Evolutionary conservation across 768 basidiomycete genomes (phyloP).

Genomic region (Suillus plorans): DNA sequence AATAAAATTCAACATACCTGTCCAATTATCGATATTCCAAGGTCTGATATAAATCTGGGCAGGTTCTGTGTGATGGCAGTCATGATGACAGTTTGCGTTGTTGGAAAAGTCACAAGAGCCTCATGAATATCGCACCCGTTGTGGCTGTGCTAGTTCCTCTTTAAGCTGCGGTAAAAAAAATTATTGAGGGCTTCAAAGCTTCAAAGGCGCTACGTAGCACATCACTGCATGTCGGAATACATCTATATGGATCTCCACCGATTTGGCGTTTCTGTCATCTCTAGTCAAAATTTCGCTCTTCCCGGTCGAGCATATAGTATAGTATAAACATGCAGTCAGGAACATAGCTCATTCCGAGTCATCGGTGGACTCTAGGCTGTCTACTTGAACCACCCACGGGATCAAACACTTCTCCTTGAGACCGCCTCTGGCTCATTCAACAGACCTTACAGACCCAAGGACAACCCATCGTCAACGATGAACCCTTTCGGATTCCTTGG

Average conservation of each 20-base stretch:
- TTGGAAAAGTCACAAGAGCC: not conserved
- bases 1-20: conserved; percentile 44
- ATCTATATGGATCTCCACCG: too few relatives aligned
- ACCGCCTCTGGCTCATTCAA: not conserved
- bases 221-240: too few relatives aligned
- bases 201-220: too few relatives aligned
- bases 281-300: not conserved
- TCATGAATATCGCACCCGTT: not conserved
- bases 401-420: not conserved
- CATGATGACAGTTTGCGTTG: conserved; percentile 43
- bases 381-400: not conserved
- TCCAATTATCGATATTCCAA: conserved; percentile 81
- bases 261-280: too few relatives aligned
- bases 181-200: too few relatives aligned
- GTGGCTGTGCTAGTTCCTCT: conserved; percentile 27
- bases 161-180: not conserved
- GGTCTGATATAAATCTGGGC: conserved; percentile 82
- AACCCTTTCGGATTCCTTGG: too few relatives aligned
- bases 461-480: too few relatives aligned
- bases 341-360: not conserved
- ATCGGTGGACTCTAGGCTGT: not conserved
- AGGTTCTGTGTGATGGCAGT: conserved; percentile 77
- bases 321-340: not conserved
- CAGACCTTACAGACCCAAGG: not conserved
- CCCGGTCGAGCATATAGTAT: not conserved